phyloP scores from a whole-genome alignment of 1,284 basidiomycete species.

The Cutaneotrichosporon dermatis region DNA sequence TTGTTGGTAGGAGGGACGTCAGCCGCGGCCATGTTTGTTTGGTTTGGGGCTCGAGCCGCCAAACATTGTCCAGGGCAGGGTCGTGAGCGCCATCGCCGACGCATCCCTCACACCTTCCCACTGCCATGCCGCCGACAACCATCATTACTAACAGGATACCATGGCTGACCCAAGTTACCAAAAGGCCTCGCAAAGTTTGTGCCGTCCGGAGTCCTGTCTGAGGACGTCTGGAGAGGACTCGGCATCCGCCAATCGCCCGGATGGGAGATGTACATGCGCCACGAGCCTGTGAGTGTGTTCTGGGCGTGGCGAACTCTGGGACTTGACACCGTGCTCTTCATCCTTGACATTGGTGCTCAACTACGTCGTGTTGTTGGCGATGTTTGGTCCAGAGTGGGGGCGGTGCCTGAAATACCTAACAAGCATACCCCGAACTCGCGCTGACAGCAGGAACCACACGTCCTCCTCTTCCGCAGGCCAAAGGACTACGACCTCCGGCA shows the following conservation, averaged over 20 bases:
- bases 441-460: constrained; percentile 41
- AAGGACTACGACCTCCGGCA: constrained; percentile 42
- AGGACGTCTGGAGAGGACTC: constrained; percentile 48
- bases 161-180: constrained; percentile 34
- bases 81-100: neutral
- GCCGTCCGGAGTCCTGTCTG: constrained; percentile 45
- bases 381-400: no score
- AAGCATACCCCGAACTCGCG: neutral
- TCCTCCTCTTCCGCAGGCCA: constrained; percentile 46
- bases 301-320: neutral
- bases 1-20: no score
- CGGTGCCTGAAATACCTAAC: no score
- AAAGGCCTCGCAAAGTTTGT: constrained; percentile 47
- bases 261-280: constrained; percentile 52
- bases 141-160: no score
- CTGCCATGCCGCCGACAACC: no score
- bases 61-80: no score
- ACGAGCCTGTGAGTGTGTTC: constrained; percentile 41
- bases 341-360: no score
- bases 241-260: constrained; percentile 49
- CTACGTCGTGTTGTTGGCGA: no score
- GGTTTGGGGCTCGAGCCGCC: no score
- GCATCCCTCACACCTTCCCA: neutral
- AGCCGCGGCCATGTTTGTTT: neutral
- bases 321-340: no score